Base-by-base conservation (phyloP, 805 yeast genomes). In the Tetrapisispora namnaoensis region DNA sequence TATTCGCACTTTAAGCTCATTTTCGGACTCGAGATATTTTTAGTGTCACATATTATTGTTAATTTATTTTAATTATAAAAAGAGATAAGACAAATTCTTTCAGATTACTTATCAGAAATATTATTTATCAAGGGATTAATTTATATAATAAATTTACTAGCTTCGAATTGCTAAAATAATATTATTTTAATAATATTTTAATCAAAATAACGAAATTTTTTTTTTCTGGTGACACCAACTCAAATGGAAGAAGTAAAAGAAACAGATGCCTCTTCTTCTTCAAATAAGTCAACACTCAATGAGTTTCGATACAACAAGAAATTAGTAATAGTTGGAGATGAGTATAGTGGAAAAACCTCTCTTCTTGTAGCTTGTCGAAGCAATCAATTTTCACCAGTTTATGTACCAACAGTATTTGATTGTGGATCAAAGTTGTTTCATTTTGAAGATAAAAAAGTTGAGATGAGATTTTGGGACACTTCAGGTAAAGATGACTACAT, bases 401-500 rank as follows among this genome's bases (percentile, higher is more conserved):
- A 88, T 66, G 95, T 87, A 42, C 96, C 96, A 63, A 88, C 96
- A 21, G 98, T 91, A 51, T 91, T 91, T 63, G 99, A 91, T 69
- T 91, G 90, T 75, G 91, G 91, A 69, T 96, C 90, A 61, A 95
- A 97, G 43, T 95, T 89, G 67, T 96, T 91, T 51, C 96, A 80
- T 63, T 83, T 83, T 50, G 91, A 85, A 59, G 93, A 95, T 45
- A 85, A 90, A 70, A 79, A 85, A 66, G 96, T 91, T 50, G 95
- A 89, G 67, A 74, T 88, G 69, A 95, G 95, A 9, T 75, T 88
- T 57, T 88, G 96, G 96, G 96, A 88, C 87, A 89, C 96, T 57
- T 96, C 97, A 49, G 97, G 97, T 56, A 96, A 90, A 78, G 97
- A 89, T 75, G 97, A 90, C 73, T 89, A 89, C 67, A 96, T 88